Evolutionary conservation across 208 protist genomes (phyloP), one percentile per base, ranked within the genome.

Genomic region (Crithidia thermophila): DNA sequence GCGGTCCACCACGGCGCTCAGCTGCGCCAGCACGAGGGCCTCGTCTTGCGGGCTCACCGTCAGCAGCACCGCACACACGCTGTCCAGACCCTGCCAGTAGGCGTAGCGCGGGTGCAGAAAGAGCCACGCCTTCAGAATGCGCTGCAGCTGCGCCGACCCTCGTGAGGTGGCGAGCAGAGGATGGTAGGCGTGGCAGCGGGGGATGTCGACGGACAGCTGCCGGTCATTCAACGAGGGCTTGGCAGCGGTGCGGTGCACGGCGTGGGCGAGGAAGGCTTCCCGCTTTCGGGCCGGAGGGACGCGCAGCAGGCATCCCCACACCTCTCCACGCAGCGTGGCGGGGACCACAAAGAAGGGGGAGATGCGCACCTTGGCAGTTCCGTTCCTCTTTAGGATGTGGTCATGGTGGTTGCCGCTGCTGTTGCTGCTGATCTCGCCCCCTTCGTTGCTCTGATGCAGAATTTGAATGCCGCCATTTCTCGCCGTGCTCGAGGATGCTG

Each of bases 21-120:
- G 70, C 65, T 85, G 92, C 33, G 79, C 79, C 30, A 91, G 75
- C 18, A 93, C 94, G 25, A 88, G 84, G 9, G 95, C 61, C 65
- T 98, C 94, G 74, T 95, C 75, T 9, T 57, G 67, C 34, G 75
- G 71, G 36, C 62, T 78, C 23, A 79, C 79, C 28, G 73, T 72
- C 36, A 98, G 63, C 52, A 98, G 87, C 40, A 96, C 80, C 23
- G 97, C 91, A 23, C 79, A 84, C 2, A 99, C 71, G 62, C 91
- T 98, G 66, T 99, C 96, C 9, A 98, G 52, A 0, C 97, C 97
- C 71, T 98, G 95, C 95, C 95, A 98, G 73, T 98, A 98, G 42
- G 55, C 4, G 68, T 51, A 43, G 34, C 34, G 33, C 11, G 67
- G 70, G 36, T 69, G 83, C 57, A 85, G 51, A 52, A 58, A 52